Base-by-base conservation (phyloP, 192 early-diverging fungal species). In the Coemansia sp. region DNA sequence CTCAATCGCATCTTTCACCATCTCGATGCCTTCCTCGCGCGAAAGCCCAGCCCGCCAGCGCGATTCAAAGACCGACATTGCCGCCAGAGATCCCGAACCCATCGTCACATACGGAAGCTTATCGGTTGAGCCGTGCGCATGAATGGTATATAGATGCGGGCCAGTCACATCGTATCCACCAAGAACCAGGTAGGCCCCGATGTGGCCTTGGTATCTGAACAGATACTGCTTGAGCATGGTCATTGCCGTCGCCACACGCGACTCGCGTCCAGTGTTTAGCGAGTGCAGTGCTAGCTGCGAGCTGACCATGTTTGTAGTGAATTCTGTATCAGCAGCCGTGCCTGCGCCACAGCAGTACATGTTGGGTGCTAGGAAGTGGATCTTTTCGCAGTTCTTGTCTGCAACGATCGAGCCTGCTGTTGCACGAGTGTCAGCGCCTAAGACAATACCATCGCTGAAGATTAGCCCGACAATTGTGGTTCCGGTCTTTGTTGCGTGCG, bases 301-400 rank as follows among this genome's bases (percentile, higher is more conserved):
- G 63, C 90, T 88, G 69, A 97, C 93, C 75, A 97, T 84, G 61
- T 84, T 86, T 35, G 95, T 99, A 6, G 95, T 95, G 73, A 92
- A 93, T 75, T 96, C 93, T 29, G 95, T 97, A 85, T 99, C 97
- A 23, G 97, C 97, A n/a, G 97, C 97, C 15, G 97, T 99, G 68
- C 97, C 95, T 25, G 95, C 97, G 62, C 97, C 95, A 72, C 94
- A 94, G 83, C 95, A 97, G 85, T 96, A 91, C 88, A 96, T 95
- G 83, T 99, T 99, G 65, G 95, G 95, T 43, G 95, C 92, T 50
- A 99, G 73, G 71, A 95, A 97, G 85, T 97, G 95, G 61, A 99
- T 95, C 86, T 99, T 99, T 83, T 93, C 88, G 82, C 95, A 97
- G 83, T 99, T 97, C 84, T 99, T 99, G 86, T 99, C 95, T 1